A percentile compares a stretch with the other conserved stretches of the same genome.
phyloP scores from a whole-genome alignment of 2,329 filamentous ascomycete species.

The Coniochaeta hoffmannii region DNA sequence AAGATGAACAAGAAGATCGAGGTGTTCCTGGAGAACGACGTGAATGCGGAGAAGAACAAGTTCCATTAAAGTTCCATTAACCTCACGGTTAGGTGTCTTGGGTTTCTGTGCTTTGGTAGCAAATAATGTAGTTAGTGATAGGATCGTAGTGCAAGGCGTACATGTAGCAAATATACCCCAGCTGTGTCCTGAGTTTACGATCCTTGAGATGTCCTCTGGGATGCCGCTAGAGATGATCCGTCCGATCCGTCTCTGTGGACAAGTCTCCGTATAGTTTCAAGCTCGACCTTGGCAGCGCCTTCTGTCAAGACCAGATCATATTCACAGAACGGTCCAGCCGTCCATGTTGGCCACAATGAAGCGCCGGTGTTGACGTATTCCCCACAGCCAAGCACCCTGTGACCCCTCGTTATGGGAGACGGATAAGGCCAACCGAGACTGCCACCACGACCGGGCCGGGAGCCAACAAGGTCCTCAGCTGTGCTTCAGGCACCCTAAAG shows the following conservation, averaged over 20 bases:
- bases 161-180: background rate
- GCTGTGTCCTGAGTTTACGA: too few species aligned
- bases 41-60: constrained; percentile 22
- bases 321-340: too few species aligned
- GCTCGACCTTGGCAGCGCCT: too few species aligned
- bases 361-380: background rate
- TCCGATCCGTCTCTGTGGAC: too few species aligned
- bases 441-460: background rate
- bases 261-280: too few species aligned
- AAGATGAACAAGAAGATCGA: constrained; percentile 31
- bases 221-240: too few species aligned
- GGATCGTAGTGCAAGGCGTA: background rate
- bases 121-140: background rate
- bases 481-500: too few species aligned
- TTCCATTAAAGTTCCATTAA: constrained; percentile 18
- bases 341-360: background rate
- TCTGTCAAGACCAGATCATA: too few species aligned
- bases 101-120: background rate
- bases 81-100: background rate
- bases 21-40: constrained; percentile 25
- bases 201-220: too few species aligned
- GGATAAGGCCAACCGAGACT: background rate
- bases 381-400: background rate
- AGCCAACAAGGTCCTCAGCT: background rate
- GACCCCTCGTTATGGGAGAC: background rate